Evolutionary conservation across 2,329 filamentous ascomycete species (phyloP).

Genomic region (Lomentospora prolificans): DNA sequence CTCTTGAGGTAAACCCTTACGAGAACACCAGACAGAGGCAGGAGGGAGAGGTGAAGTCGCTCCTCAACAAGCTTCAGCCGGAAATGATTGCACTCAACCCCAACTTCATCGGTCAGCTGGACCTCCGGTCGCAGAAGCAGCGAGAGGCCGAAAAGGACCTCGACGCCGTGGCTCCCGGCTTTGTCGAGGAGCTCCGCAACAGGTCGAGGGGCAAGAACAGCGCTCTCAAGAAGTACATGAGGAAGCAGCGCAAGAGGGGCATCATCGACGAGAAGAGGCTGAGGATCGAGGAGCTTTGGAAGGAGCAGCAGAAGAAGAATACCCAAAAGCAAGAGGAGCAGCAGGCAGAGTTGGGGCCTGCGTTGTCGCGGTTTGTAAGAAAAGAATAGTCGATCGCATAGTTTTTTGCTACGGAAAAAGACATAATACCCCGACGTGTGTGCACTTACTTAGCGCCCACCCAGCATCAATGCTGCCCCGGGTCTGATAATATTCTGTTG

Average conservation of each 20-base stretch:
- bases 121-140: constrained; percentile 70
- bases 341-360: constrained; percentile 71
- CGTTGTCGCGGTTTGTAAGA: constrained; percentile 73
- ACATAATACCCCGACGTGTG: constrained; percentile 1
- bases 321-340: constrained; percentile 52
- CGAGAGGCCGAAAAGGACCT: constrained; percentile 68
- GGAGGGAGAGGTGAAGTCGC: constrained; percentile 77
- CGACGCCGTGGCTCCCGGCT: constrained; percentile 53
- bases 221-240: constrained; percentile 73
- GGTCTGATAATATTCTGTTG: not conserved
- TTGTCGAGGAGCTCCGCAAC: constrained; percentile 59
- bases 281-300: constrained; percentile 73
- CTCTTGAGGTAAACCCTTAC: constrained; percentile 88
- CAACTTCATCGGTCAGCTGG: constrained; percentile 80
- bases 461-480: not conserved
- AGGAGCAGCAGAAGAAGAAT: constrained; percentile 58
- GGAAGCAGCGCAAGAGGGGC: constrained; percentile 89
- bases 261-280: constrained; percentile 92
- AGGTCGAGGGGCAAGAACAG: constrained; percentile 82
- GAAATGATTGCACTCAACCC: constrained; percentile 97
- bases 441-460: not conserved
- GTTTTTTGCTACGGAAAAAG: not conserved
- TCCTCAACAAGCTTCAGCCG: constrained; percentile 90
- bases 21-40: constrained; percentile 88
- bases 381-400: constrained; percentile 38